Evolutionary conservation across 495 filamentous ascomycete species (phyloP), one percentile per base, ranked within the genome.

Genomic region (Trichocladium uniseriatum): DNA sequence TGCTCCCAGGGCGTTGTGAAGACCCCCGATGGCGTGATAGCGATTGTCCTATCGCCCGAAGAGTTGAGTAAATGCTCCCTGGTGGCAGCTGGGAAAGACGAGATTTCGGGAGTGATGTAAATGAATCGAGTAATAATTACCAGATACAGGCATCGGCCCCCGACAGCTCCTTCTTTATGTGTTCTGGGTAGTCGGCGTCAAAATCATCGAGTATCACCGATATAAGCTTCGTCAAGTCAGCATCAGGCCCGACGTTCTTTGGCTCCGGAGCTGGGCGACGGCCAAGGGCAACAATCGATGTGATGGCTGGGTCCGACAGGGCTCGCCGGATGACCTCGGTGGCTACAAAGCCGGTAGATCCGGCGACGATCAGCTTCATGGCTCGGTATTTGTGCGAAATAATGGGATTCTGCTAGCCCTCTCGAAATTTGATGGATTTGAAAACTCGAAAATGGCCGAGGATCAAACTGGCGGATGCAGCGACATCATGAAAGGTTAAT

Each of bases 291-390:
- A 77, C 48, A 20, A 79, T 49, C 20, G 68, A 64, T 0, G 66
- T 72, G 36, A 78, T 60, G 22, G 54, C 51, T 7, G 60, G 62
- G 41, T 63, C 54, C 10, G 55, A 50, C 10, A 77, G 51, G 31
- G 62, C 63, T 57, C 75, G 73, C 21, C 62, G 63, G 51, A 78
- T 61, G 31, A 78, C 35, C 46, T 77, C 73, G 11, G 63, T 65
- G 45, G 66, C 76, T 9, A 79, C 61, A 34, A 73, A 70, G 36
- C 76, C 75, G 20, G 69, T 72, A 3, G 73, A 65, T 5, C 76
- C 75, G 29, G 67, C 64, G 22, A 79, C 53, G 43, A 79, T 69
- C 40, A 79, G 66, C 54, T 79, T 79, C 76, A 78, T 79, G n/a
- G n/a, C n/a, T n/a, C n/a, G n/a, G n/a, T n/a, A n/a, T n/a, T n/a